These are phyloP conservation scores for Hygrocybe coccinea DNA, from an alignment of 768 basidiomycete species.

Conservation along the genomic window DNA sequence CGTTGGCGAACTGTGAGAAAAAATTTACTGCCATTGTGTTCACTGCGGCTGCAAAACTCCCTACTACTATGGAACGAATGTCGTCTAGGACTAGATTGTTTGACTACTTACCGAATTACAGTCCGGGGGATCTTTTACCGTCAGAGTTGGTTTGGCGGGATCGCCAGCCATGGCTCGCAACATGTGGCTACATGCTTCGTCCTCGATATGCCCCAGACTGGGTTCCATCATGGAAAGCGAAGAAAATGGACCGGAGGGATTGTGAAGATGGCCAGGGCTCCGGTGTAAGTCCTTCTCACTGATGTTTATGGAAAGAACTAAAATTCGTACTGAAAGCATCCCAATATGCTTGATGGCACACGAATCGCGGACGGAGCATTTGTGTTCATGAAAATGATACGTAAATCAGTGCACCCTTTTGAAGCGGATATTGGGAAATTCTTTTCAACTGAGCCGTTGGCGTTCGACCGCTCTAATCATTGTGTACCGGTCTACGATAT, in stretches of 20 bases:
- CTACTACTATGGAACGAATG: no score
- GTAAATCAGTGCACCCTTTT: slow-evolving; percentile 10
- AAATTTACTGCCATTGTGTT: no score
- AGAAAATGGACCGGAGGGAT: slow-evolving; percentile 3
- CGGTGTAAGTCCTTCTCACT: background rate
- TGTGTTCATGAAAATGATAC: slow-evolving; percentile 26
- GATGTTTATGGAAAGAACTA: no score
- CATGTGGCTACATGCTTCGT: slow-evolving; percentile 25
- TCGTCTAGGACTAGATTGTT: no score
- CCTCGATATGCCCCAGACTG: slow-evolving; percentile 28
- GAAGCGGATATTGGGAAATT: slow-evolving; percentile 26
- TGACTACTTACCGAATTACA: background rate
- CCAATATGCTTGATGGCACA: slow-evolving; percentile 24
- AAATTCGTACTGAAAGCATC: background rate
- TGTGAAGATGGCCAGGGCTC: slow-evolving; percentile 6
- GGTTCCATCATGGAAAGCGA: slow-evolving; percentile 26
- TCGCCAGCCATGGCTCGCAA: slow-evolving; percentile 21
- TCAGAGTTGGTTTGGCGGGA: slow-evolving; percentile 22
- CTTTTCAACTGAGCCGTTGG: slow-evolving; percentile 10
- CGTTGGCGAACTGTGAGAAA: no score
- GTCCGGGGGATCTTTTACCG: background rate
- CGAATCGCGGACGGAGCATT: slow-evolving; percentile 23
- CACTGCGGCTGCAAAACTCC: no score
- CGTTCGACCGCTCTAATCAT: slow-evolving; percentile 19
- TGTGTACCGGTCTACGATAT: slow-evolving; percentile 24